Base-by-base conservation (phyloP, 306 rosid species). In the Potentilla sterilis region DNA sequence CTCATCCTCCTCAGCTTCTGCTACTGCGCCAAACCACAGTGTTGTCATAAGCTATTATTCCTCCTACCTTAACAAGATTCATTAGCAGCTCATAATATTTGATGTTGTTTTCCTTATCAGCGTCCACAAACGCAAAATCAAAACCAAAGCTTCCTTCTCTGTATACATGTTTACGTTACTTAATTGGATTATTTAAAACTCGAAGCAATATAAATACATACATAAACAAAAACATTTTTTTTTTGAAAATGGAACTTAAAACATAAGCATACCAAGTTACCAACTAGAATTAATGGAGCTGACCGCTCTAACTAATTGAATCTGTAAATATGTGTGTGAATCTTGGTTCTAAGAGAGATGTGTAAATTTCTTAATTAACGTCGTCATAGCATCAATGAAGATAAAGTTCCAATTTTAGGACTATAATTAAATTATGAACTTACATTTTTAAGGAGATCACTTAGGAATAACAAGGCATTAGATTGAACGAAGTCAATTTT, bases 71-170 rank as follows among this genome's bases (percentile, higher is more conserved):
- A 35, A 87, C 87, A 59, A 88, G 80, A 80, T 82, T 85, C 14
- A 87, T 0, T 37, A 90, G 72, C 74, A 57, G 34, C 32, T 90
- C 89, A 10, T 90, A 93, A 72, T 88, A 90, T 62, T 75, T 44
- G 4, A 65, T 77, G 75, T 83, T 82, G 28, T 24, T 74, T 4
- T 54, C 74, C 63, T 88, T 88, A 10, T 79, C 65, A 1, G 91
- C 91, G 48, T 90, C 96, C 75, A 85, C 96, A 67, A 88, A 88
- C 12, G 69, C 88, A 74, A 82, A 86, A 75, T 90, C 96, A 73
- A 80, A 90, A 2, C 70, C 70, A 22, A n/a, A n/a, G n/a, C 75
- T 78, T 58, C n/a, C 78, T 70, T 4, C 42, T 83, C 84, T 83
- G 80, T 75, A 24, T 10, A 32, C 62, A 49, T 19, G 62, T 46